Base-by-base conservation (phyloP, 2,329 filamentous ascomycete species). In the Fusarium oxysporum region DNA sequence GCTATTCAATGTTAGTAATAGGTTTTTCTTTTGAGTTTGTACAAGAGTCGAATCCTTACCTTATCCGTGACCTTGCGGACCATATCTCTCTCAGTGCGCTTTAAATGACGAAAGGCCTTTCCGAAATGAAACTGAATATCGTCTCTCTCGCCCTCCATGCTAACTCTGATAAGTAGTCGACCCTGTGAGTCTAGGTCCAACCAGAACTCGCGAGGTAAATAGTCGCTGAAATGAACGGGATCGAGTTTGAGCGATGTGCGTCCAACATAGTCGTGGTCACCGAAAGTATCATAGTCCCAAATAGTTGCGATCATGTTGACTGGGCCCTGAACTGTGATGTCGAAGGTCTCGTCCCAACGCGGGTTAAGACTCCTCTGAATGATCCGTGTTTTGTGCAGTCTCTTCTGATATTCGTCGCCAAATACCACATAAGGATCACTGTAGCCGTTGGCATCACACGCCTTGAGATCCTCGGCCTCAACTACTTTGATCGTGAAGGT, bases 401-500 rank as follows among this genome's bases (percentile, higher is more conserved):
- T 93, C 83, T 98, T 98, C 82, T 98, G 96, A 79, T 97, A 98
- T 81, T 99, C 96, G 78, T 99, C 96, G 51, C 96, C 94, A 71
- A 99, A 90, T 21, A 99, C 96, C 35, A 99, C 95, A 78, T 99
- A 99, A 1, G 96, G 96, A 83, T 99, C 96, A 80, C 96, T 98
- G 73, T 92, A 90, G 40, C 96, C 96, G 77, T 93, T 97, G 76
- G 97, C 92, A 82, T 99, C 96, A 80, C 96, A 98, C n/a, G 96
- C 94, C 83, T 98, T 98, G 76, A 99, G 86, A 78, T 99, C 96
- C 83, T 99, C 96, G 13, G 94, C 96, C 82, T 99, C 96, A 32
- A 99, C 95, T 66, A 99, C 95, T 84, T 99, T 99, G 83, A 99
- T 95, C 1, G 96, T 98, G 83, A 99, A 99, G 62, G 98, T 95